Conservation (phyloP, 805 yeast species). For the Starmerella cellae region DNA sequence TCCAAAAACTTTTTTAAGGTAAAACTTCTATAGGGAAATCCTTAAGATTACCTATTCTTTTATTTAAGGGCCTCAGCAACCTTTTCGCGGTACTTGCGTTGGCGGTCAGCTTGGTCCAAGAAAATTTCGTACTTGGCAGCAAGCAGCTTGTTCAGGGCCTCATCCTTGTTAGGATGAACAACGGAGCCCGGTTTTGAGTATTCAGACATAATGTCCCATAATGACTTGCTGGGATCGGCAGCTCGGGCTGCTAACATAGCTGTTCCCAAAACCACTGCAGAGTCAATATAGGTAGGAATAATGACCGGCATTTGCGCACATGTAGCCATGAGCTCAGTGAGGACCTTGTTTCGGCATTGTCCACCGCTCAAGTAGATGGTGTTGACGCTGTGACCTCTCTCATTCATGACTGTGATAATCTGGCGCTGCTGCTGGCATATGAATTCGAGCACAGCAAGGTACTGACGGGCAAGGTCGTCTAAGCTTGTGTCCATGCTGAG, state of each 20-base stretch:
- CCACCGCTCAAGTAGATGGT: constrained; percentile 90
- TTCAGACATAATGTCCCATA: constrained; percentile 79
- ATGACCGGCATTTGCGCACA: constrained; percentile 85
- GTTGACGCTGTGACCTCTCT: constrained; percentile 61
- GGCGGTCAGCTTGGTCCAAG: constrained; percentile 75
- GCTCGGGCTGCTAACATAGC: constrained; percentile 94
- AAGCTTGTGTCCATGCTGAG: constrained; percentile 81
- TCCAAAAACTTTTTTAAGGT: not conserved
- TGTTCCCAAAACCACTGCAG: constrained; percentile 93
- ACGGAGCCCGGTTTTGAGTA: constrained; percentile 76
- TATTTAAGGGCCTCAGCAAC: constrained; percentile 31
- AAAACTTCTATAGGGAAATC: not conserved
- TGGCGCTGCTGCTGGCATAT: constrained; percentile 96
- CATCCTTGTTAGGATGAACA: constrained; percentile 66
- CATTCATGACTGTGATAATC: constrained; percentile 72
- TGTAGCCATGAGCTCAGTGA: constrained; percentile 83
- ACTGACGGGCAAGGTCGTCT: constrained; percentile 71
- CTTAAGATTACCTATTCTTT: not conserved
- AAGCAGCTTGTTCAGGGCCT: constrained; percentile 34
- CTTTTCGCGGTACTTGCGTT: constrained; percentile 57
- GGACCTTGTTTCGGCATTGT: constrained; percentile 81
- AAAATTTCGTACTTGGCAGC: constrained; percentile 72
- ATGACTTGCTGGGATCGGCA: constrained; percentile 37
- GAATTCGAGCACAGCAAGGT: constrained; percentile 90
- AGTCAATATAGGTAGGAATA: constrained; percentile 88